phyloP scores from a whole-genome alignment of 2,329 filamentous ascomycete genomes.

The Pyricularia sp. region DNA sequence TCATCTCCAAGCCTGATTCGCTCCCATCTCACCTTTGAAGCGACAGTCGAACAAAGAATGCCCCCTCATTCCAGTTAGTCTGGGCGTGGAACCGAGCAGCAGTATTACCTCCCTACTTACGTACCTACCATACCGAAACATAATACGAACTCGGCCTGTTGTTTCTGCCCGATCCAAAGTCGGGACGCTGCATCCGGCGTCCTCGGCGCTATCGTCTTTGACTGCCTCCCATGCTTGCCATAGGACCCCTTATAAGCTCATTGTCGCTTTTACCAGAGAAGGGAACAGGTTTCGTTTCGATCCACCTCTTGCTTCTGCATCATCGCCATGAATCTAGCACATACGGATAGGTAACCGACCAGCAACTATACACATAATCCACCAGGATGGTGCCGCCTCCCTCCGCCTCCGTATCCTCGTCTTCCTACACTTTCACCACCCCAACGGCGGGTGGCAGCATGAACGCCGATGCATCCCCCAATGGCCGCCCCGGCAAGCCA shows the following conservation, averaged over 20 bases:
- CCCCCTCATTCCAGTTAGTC: not conserved
- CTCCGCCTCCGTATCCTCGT: not conserved
- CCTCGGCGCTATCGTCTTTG: not conserved
- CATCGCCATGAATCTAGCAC: not conserved
- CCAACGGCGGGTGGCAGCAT: not conserved
- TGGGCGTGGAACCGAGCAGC: not conserved
- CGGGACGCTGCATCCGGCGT: not conserved
- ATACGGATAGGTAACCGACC: not conserved
- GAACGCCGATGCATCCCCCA: not conserved
- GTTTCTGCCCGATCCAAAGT: not conserved
- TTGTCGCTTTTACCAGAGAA: not conserved
- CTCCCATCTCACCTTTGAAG: not conserved
- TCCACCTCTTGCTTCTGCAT: not conserved
- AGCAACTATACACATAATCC: not conserved
- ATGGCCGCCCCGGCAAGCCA: slow-evolving; percentile 15
- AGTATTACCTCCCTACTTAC: too few species aligned
- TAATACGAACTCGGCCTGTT: not conserved
- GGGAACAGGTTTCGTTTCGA: not conserved
- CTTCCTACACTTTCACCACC: not conserved
- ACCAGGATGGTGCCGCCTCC: not conserved
- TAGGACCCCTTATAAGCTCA: not conserved
- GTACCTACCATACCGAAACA: not conserved
- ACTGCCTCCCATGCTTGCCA: not conserved
- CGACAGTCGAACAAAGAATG: slow-evolving; percentile 2
- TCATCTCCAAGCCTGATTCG: not conserved